Evolutionary conservation across 768 basidiomycete species (phyloP).

Genomic region (Auricularia cornea): DNA sequence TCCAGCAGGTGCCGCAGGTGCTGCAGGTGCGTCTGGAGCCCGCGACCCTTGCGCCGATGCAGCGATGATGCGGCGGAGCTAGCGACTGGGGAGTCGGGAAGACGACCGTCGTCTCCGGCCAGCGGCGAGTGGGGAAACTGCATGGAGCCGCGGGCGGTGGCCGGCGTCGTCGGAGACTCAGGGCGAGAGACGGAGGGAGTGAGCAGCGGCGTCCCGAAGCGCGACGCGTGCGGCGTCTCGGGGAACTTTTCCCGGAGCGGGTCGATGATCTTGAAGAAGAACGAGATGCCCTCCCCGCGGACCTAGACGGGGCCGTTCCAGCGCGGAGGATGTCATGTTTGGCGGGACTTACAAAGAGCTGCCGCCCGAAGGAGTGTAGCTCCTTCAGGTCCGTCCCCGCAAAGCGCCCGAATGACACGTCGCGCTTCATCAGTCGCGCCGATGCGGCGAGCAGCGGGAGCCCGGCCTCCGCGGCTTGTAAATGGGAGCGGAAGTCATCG

Average conservation of each 20-base stretch:
- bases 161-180: slow-evolving; percentile 27
- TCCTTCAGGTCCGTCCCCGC: slow-evolving; percentile 45
- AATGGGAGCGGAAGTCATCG: slow-evolving; percentile 26
- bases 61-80: not conserved
- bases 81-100: not conserved
- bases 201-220: slow-evolving; percentile 35
- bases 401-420: slow-evolving; percentile 54
- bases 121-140: not conserved
- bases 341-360: slow-evolving; percentile 15
- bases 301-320: slow-evolving; percentile 27
- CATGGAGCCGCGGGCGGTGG: slow-evolving; percentile 18
- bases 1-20: not conserved
- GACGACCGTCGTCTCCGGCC: not conserved
- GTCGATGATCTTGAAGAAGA: slow-evolving; percentile 56
- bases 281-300: slow-evolving; percentile 51
- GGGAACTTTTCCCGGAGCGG: slow-evolving; percentile 49
- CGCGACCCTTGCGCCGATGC: not conserved
- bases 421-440: slow-evolving; percentile 44
- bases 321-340: not conserved
- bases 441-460: slow-evolving; percentile 45
- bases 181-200: slow-evolving; percentile 15
- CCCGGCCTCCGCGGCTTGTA: slow-evolving; percentile 34
- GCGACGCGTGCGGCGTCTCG: slow-evolving; percentile 10
- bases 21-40: not conserved
- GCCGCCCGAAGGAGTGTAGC: slow-evolving; percentile 42